Evolutionary conservation across 805 yeast species (phyloP).

Genomic region (Yarrowia deformans): DNA sequence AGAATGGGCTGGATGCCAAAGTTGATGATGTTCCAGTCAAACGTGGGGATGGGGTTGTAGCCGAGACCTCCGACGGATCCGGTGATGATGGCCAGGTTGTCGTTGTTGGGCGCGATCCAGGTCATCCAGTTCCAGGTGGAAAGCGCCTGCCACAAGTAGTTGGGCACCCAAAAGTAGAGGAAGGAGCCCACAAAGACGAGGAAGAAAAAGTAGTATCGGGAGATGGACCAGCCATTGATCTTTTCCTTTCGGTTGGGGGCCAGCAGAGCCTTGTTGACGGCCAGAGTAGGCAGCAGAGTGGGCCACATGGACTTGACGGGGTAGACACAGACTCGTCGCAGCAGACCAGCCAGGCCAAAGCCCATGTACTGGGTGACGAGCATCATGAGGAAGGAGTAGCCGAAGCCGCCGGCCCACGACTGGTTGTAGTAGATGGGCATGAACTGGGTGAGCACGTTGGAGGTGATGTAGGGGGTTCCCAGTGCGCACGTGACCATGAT

Average conservation of each 20-base stretch:
- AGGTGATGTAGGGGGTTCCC: constrained; percentile 51
- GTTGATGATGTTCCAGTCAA: constrained; percentile 53
- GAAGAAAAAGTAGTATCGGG: constrained; percentile 61
- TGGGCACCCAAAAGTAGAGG: constrained; percentile 72
- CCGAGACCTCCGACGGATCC: constrained; percentile 58
- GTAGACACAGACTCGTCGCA: constrained; percentile 57
- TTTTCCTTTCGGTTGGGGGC: constrained; percentile 53
- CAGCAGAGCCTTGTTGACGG: constrained; percentile 49
- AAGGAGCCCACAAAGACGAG: constrained; percentile 55
- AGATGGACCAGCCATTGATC: constrained; percentile 67
- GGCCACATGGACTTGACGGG: constrained; percentile 57
- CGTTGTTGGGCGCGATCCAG: constrained; percentile 62
- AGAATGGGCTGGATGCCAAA: constrained; percentile 42
- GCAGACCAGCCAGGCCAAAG: constrained; percentile 63
- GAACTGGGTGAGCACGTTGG: constrained; percentile 40
- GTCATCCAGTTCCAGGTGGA: constrained; percentile 68
- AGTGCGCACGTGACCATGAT: constrained; percentile 51
- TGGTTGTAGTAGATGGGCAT: constrained; percentile 41
- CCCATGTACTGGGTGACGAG: constrained; percentile 61
- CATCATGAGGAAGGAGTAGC: constrained; percentile 57
- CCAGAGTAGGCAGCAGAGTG: constrained; percentile 63
- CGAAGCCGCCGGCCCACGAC: constrained; percentile 42
- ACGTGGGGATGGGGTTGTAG: constrained; percentile 54
- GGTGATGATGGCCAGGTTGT: constrained; percentile 65
- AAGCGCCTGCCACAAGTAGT: constrained; percentile 66